Percentiles rank a stretch among this genome's conserved stretches.
Conservation (phyloP, 371 early-diverging fungal genomes). For the Saksenaea vasiformis region DNA sequence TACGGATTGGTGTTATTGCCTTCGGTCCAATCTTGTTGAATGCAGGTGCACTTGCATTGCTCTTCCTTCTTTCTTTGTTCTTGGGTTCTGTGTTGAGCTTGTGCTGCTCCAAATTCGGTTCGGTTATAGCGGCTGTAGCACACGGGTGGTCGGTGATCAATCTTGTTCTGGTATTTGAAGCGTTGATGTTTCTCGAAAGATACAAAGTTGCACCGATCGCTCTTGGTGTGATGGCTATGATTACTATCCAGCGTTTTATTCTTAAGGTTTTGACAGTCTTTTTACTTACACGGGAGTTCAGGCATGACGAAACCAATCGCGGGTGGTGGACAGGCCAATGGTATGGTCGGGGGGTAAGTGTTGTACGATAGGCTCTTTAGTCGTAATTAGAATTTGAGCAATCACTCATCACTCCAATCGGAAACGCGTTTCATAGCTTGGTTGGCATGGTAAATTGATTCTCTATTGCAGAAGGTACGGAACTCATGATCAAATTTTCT, state of each 20-base stretch:
- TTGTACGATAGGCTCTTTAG: not conserved
- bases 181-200: constrained; percentile 70
- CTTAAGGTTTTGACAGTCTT: constrained; percentile 69
- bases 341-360: constrained; percentile 79
- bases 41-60: constrained; percentile 63
- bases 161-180: constrained; percentile 62
- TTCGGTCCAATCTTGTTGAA: constrained; percentile 77
- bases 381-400: not conserved
- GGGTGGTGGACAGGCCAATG: constrained; percentile 94
- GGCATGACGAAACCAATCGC: constrained; percentile 77
- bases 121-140: constrained; percentile 69
- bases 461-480: not conserved
- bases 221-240: constrained; percentile 68
- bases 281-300: constrained; percentile 81
- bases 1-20: constrained; percentile 69
- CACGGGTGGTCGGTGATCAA: constrained; percentile 69
- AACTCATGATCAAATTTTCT: constrained; percentile 9
- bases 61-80: constrained; percentile 73
- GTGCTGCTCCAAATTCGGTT: constrained; percentile 72
- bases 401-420: not conserved
- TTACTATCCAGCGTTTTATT: constrained; percentile 69
- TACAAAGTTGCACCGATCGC: constrained; percentile 64
- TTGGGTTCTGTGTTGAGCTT: constrained; percentile 67
- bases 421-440: constrained; percentile 25
- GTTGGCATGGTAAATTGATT: constrained; percentile 42